Percentiles rank a stretch among this genome's conserved stretches.
phyloP scores from a whole-genome alignment of 495 filamentous ascomycete genomes.

The Trichoderma gamsii region DNA sequence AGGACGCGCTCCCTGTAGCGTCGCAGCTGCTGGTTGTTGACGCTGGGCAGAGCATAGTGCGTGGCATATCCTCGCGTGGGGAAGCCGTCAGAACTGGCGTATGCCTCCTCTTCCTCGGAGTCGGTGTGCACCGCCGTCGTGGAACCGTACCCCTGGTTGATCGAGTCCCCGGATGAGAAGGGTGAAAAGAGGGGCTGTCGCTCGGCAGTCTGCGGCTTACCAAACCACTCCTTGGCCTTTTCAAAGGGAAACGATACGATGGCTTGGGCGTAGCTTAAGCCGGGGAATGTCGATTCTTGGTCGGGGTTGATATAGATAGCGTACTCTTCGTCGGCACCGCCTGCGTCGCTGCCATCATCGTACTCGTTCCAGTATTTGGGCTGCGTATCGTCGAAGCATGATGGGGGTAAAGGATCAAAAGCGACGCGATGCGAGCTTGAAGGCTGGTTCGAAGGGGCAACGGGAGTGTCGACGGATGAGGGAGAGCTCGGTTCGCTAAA shows the following conservation, averaged over 20 bases:
- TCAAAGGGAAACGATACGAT: conserved; percentile 40
- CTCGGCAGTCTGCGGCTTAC: conserved; percentile 24
- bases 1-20: conserved; percentile 42
- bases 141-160: conserved; percentile 31
- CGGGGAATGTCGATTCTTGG: conserved; percentile 41
- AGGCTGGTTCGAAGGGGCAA: conserved; percentile 20
- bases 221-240: conserved; percentile 39
- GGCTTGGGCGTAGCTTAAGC: conserved; percentile 35
- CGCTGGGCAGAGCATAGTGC: conserved; percentile 39
- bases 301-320: conserved; percentile 53
- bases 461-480: conserved; percentile 18
- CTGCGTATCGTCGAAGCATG: conserved; percentile 15
- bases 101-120: conserved; percentile 24
- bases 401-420: conserved; percentile 18
- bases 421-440: conserved; percentile 21
- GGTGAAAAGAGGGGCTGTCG: conserved; percentile 31
- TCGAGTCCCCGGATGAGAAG: conserved; percentile 19
- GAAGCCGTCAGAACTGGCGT: conserved; percentile 30
- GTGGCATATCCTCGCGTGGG: conserved; percentile 33
- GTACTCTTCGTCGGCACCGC: conserved; percentile 43
- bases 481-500: conserved; percentile 18
- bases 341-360: conserved; percentile 54
- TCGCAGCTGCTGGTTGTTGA: conserved; percentile 34
- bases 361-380: conserved; percentile 60
- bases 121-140: conserved; percentile 27